Evolutionary conservation across 2,329 filamentous ascomycete species (phyloP), one percentile per base, ranked within the genome.

Genomic region (Aureobasidium musti): DNA sequence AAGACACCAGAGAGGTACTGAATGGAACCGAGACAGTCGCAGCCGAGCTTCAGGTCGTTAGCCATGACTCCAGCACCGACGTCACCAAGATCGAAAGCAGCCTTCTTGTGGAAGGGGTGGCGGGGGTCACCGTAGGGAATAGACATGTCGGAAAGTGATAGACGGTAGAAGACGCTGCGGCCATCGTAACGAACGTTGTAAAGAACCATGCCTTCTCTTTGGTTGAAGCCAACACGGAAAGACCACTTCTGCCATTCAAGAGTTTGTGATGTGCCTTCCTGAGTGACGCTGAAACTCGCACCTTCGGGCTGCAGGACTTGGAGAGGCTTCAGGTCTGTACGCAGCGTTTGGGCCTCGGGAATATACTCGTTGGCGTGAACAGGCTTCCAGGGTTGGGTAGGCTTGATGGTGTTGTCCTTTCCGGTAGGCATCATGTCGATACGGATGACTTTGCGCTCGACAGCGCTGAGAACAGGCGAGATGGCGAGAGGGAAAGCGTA

Each of bases 351-450:
- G 13, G 84, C 80, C 73, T 91, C 85, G 0, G 87, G 84, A 33
- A 88, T 83, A 71, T 90, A 90, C 73, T 91, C 89, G 72, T 89
- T 86, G 2, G 83, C 78, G 61, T 84, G 83, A 70, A 83, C 79
- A 1, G 86, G 79, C 74, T 85, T 83, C 78, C 86, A 88, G 5
- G 86, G 83, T 59, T 81, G 78, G 0, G 84, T 79, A 2, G 83
- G 81, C 68, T 83, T 84, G 68, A 83, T 79, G 6, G 82, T 84
- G 65, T 84, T 82, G 73, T 90, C 88, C 5, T 80, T 82, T 2
- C 89, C 89, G 3, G 87, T 90, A 1, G 89, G 89, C 4, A 91
- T 76, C 66, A 85, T 81, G 72, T 92, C 89, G 69, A 92, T 89
- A 13, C 89, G 84, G 53, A 89, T 82, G 43, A 92, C 82, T 72